Evolutionary conservation across 768 basidiomycete species (phyloP).

Genomic region (Trametes cinnabarina): DNA sequence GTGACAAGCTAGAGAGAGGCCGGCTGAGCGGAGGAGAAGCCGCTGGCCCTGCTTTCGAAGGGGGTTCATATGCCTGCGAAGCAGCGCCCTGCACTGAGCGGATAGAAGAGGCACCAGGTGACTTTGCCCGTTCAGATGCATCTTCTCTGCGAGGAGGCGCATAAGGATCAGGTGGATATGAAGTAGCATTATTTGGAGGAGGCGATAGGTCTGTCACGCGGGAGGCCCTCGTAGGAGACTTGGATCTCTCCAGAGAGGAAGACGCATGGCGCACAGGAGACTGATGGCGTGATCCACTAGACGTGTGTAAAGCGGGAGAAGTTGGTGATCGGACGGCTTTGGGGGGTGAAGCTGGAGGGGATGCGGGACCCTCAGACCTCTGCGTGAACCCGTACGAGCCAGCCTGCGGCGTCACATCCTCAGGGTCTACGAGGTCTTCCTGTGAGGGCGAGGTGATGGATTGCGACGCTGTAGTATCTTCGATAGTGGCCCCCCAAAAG

Average conservation of each 20-base stretch:
- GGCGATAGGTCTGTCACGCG: background rate
- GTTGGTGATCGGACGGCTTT: constrained; percentile 17
- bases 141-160: constrained; percentile 1
- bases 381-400: background rate
- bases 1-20: constrained; percentile 13
- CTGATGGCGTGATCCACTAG: background rate
- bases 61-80: constrained; percentile 1
- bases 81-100: constrained; percentile 9
- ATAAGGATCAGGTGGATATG: constrained; percentile 2
- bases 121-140: constrained; percentile 14
- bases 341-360: constrained; percentile 6
- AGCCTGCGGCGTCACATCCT: constrained; percentile 2
- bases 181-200: background rate
- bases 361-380: background rate
- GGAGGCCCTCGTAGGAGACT: constrained; percentile 2
- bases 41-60: background rate
- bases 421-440: background rate
- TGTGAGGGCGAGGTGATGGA: background rate
- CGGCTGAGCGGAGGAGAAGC: constrained; percentile 1
- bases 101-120: constrained; percentile 18
- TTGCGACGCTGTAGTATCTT: background rate
- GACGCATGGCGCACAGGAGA: constrained; percentile 17
- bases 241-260: constrained; percentile 9
- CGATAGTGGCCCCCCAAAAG: too few species aligned
- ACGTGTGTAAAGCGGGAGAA: constrained; percentile 18